Evolutionary conservation across 371 early-diverging fungal genomes (phyloP), one percentile per base, ranked within the genome.

Genomic region (Capillidium rhysosporum): DNA sequence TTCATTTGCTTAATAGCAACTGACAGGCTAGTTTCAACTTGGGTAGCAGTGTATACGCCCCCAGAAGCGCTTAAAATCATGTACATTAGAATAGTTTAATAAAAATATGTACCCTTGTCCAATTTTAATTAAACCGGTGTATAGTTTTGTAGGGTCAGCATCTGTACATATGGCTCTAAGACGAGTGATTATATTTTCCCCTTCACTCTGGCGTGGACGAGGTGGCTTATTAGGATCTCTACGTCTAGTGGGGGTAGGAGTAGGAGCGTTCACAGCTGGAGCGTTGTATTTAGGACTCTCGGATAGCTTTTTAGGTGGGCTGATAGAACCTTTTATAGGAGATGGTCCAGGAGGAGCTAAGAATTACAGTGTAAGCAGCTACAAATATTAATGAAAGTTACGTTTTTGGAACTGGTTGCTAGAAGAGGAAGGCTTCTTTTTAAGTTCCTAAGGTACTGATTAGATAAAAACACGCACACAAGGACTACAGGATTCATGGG

Each of bases 1-100:
- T 92, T 87, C 90, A 92, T 95, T 63, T 92, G 92, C 67, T 92
- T 92, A 61, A 91, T 89, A 1, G 92, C 92, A 1, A 92, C 92
- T 1, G 77, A 73, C 21, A 72, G 61, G 28, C 77, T 72, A 7
- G 76, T 71, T 2, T 70, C 71, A 1, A 76, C 72, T 34, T 82
- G 75, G 63, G 83, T 73, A 1, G 92, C 92, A 1, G 84, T 88
- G 57, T 73, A 92, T 0, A 94, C 95, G 47, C 89, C 88, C 25
- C 91, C 94, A n/a, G 89, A 89, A 2, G 94, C 91, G 29, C 92
- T 84, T 58, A 25, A 47, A 25, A 46, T 49, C 5, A 20, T 49
- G n/a, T 39, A 43, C 30, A 38, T 39, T 60, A 16, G 39, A 57
- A 8, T n/a, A 38, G 20, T 31, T 24, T 26, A 43, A 31, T 51